Evolutionary conservation across 768 basidiomycete genomes (phyloP), one percentile per base, ranked within the genome.

Genomic region (Guyanaporus albipodus): DNA sequence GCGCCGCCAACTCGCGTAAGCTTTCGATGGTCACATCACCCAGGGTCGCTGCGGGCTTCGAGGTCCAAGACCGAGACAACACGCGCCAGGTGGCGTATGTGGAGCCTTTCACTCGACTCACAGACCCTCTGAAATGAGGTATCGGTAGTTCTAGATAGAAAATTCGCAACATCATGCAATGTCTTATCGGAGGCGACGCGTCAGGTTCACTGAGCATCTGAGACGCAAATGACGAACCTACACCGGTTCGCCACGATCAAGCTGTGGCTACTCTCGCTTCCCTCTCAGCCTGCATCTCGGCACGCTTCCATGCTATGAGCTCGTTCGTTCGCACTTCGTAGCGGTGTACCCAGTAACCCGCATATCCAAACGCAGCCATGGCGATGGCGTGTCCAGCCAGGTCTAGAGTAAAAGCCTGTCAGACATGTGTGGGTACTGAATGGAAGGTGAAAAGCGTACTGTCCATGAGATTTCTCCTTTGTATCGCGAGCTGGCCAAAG

Each of bases 401-500:
- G 73, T 91, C 90, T 92, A 58, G 41, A 28, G 39, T 32, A 19
- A 42, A 43, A 11, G 41, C 23, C n/a, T 24, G 27, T 49, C 27
- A 17, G 9, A 26, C 11, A 17, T 22, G 12, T 4, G 32, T n/a
- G 36, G 12, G n/a, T n/a, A n/a, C 18, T 10, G 31, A 21, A 34
- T 4, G 26, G 15, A n/a, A n/a, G n/a, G n/a, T 33, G 24, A 29
- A 44, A 45, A 18, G 78, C 91, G 64, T 62, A 94, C 92, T 90
- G 37, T 82, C 76, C 67, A 87, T 79, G 49, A 93, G 75, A 61
- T 83, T 82, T 59, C 86, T 76, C 62, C 77, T 83, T 67, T 91
- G 85, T 59, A 96, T 86, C 44, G 85, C 86, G 19, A 96, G 81
- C 69, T 94, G 91, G 57, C 88, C 90, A 50, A 91, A 73, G 49